Base-by-base conservation (phyloP, 176 grass and related monocot species). In the Triticum timopheevii region DNA sequence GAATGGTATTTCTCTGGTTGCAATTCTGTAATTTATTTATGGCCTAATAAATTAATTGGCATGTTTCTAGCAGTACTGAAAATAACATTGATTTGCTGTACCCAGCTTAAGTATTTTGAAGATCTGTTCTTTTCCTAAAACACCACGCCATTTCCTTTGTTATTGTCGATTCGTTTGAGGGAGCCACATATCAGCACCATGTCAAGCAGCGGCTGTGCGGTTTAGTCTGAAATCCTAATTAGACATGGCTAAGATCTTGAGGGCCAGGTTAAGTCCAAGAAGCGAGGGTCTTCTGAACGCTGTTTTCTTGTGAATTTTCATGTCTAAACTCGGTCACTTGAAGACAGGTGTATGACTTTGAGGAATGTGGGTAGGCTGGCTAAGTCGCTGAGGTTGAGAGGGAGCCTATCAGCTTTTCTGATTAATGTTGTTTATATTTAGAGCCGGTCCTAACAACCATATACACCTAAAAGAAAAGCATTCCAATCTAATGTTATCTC, bases 1-100 rank as follows among this genome's bases (percentile, higher is more conserved):
- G 75, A 93, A 87, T 94, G 92, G 97, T 98, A 94, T 75, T 79
- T 16, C 31, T 78, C 76, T 44, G 62, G 62, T 11, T 44, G 39
- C 11, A 45, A 30, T 35, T 49, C 17, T 54, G 27, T 56, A 77
- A 54, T 54, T 76, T 52, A 52, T 54, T 76, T 76, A 84, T 35
- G 50, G 79, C 24, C 66, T 33, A 33, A 49, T 34, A 76, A 45
- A 63, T 62, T 0, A 16, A 28, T 47, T 52, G n/a, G n/a, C 72
- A 52, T 52, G 9, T 82, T 62, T 68, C 59, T 63, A 69, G 38
- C 13, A 16, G 20, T 61, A 44, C 6, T 45, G 49, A 36, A 82
- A 22, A 25, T 47, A 28, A 61, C 62, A 47, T 30, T 83, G n/a
- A 63, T 84, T 10, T n/a, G 28, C 15, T 52, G 20, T 47, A 24